Evolutionary conservation across 495 filamentous ascomycete species (phyloP), one percentile per base, ranked within the genome.

Genomic region (Penicillium odoratum): DNA sequence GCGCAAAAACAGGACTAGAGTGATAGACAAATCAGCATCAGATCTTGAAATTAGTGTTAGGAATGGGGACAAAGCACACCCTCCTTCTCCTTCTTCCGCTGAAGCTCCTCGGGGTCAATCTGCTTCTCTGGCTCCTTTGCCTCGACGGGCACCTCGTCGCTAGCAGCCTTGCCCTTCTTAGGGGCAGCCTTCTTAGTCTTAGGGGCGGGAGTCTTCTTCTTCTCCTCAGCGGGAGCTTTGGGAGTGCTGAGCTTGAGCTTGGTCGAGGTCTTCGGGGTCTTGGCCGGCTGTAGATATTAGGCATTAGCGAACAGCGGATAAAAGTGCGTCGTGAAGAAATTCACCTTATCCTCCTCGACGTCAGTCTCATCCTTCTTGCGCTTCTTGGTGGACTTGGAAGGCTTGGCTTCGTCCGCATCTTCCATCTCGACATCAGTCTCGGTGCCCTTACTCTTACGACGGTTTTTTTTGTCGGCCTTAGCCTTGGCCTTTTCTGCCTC

Each of bases 391-490:
- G 60, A 60, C 71, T 86, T 85, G 11, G 81, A 57, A 62, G 82
- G 82, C 59, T 80, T 81, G 48, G 68, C 67, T 30, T 81, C 79
- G 25, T 79, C 75, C 6, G 76, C 83, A 55, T 95, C 90, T 55
- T 82, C 87, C 85, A 92, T 92, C 1, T 92, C 90, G 1, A 87
- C 77, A 61, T 94, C 91, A 13, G 82, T 88, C 26, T 85, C 86
- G 4, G 79, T 77, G 21, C 68, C 76, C 61, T 73, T 81, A 57
- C 74, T 88, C 79, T 88, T 90, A 34, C 83, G 79, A 63, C 82
- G 81, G 73, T 84, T 87, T 54, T 87, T 85, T 38, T 86, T 77
- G 48, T 84, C 83, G 38, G 81, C 81, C 69, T 87, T 83, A 15
- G 81, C 81, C 47, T 82, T 77, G 30, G 76, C 85, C 69, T 85